Evolutionary conservation across 306 rosid genomes (phyloP), one percentile per base, ranked within the genome.

Genomic region (Cucumis melo): DNA sequence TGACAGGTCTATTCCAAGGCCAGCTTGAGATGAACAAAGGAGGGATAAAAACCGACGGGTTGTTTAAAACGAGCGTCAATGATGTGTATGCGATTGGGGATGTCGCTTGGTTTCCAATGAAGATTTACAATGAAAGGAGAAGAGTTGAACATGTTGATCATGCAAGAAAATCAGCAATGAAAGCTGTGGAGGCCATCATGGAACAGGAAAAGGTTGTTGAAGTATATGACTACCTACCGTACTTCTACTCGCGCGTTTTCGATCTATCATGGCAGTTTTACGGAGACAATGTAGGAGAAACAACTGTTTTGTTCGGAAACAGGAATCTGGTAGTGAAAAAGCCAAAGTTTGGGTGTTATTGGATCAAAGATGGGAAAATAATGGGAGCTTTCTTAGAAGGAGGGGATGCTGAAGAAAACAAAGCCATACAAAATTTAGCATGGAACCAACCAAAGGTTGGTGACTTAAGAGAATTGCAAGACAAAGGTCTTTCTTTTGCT

Each of bases 91-190:
- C 87, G 0, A 63, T 86, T 4, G 89, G 89, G 2, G 87, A 86
- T 34, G 64, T 81, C 0, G 78, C 87, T 59, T 65, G 81, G 21
- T 86, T 86, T 53, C 89, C 85, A 20, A 14, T 80, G 68, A 83
- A 77, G 53, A 3, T 76, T 39, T 81, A 77, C 78, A 55, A 61
- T 8, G 87, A 81, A 15, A 81, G 76, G 85, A 83, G 89, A 68
- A 81, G 89, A 82, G 74, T 83, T 16, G 85, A 82, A 72, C 86
- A 83, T 66, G 89, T 83, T 38, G 87, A 86, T 50, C 87, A 86
- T 68, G 87, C 89, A 11, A 76, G 87, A 42, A 83, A 68, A 71
- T 86, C 89, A 50, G 85, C 89, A 8, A 83, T 66, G 82, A 83
- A 86, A 24, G 89, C 79, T 3, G 87, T 83, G 68, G 80, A 74